phyloP scores from a whole-genome alignment of 2,329 filamentous ascomycete species.

The Daldinia sp. region DNA sequence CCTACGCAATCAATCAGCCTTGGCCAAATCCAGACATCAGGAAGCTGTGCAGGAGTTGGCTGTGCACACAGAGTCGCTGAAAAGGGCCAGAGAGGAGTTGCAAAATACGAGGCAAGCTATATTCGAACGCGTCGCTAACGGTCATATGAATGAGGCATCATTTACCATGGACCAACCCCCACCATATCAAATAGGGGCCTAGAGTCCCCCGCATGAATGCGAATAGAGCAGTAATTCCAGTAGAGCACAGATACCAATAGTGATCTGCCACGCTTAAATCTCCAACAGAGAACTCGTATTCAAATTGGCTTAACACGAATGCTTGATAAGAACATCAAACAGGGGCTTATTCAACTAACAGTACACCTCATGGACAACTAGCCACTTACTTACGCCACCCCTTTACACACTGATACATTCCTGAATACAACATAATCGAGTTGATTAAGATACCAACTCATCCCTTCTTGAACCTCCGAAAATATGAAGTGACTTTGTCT shows the following conservation, averaged over 20 bases:
- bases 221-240: not conserved
- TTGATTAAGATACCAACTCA: not conserved
- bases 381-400: not conserved
- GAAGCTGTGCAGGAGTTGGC: slow-evolving; percentile 50
- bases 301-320: slow-evolving; percentile 4
- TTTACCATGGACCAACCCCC: slow-evolving; percentile 33
- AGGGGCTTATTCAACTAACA: not conserved
- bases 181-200: slow-evolving; percentile 27
- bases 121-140: slow-evolving; percentile 51
- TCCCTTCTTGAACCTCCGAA: not conserved
- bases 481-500: not conserved
- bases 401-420: not conserved
- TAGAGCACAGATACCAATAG: not conserved
- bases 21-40: slow-evolving; percentile 42
- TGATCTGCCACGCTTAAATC: not conserved
- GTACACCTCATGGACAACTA: not conserved
- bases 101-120: slow-evolving; percentile 60
- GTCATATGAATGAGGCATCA: not conserved
- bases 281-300: not conserved
- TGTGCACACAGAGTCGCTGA: slow-evolving; percentile 51
- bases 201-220: not conserved
- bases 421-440: not conserved
- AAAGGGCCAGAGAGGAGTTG: slow-evolving; percentile 54
- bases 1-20: slow-evolving; percentile 50
- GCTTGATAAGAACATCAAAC: not conserved